Evolutionary conservation across 2,329 filamentous ascomycete species (phyloP).

Genomic region (Beauveria sp.): DNA sequence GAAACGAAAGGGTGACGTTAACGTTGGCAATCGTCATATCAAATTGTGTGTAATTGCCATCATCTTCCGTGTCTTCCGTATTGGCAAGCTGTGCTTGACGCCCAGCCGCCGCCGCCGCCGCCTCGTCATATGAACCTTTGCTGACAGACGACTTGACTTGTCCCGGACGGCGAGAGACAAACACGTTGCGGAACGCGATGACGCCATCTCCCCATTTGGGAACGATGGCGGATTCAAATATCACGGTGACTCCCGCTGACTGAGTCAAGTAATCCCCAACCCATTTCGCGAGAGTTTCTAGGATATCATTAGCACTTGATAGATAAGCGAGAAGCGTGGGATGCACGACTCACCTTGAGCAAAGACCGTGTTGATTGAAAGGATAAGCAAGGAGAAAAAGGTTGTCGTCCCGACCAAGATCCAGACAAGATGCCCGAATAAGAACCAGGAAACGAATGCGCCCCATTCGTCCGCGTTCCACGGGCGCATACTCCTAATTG

Average conservation of each 20-base stretch:
- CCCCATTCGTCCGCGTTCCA: constrained; percentile 97
- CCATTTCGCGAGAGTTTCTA: constrained; percentile 87
- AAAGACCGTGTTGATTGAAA: constrained; percentile 91
- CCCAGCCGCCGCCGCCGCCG: constrained; percentile 74
- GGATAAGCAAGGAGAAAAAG: constrained; percentile 86
- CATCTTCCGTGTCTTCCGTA: constrained; percentile 61
- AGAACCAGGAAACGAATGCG: constrained; percentile 88
- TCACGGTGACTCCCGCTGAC: constrained; percentile 84
- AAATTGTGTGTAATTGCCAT: constrained; percentile 96
- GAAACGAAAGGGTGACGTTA: constrained; percentile 91
- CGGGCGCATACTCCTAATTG: constrained; percentile 84
- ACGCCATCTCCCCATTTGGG: constrained; percentile 93
- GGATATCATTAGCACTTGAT: constrained; percentile 14
- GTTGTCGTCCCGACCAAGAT: constrained; percentile 94
- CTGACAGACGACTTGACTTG: constrained; percentile 75
- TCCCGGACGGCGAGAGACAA: constrained; percentile 84
- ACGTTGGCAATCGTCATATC: constrained; percentile 92
- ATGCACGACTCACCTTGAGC: constrained; percentile 65
- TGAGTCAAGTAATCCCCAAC: constrained; percentile 92
- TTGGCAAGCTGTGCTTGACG: constrained; percentile 37
- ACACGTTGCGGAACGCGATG: constrained; percentile 94
- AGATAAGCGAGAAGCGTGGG: background rate
- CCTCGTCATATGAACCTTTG: constrained; percentile 85
- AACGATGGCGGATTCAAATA: constrained; percentile 97
- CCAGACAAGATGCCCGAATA: constrained; percentile 91